phyloP scores from a whole-genome alignment of 345 rosid genomes.

The Camelina sativa region DNA sequence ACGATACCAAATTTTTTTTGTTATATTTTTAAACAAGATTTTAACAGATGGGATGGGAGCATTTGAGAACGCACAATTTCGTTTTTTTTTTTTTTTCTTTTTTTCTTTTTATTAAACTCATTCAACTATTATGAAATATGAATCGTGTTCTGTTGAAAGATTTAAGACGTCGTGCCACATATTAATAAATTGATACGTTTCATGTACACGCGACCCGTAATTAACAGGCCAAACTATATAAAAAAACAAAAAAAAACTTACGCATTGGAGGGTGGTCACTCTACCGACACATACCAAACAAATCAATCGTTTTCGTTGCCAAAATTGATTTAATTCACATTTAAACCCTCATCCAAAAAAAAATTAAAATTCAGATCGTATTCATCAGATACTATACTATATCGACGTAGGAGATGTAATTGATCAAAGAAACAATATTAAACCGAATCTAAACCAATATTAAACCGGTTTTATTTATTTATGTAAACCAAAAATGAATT shows the following conservation, averaged over 20 bases:
- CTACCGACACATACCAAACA: conserved; percentile 27
- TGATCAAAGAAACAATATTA: neutral
- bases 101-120: neutral
- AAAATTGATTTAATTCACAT: neutral
- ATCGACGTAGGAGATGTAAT: neutral
- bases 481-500: neutral
- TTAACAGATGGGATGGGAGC: neutral
- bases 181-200: conserved; percentile 23
- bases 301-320: conserved; percentile 22
- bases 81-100: no score
- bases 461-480: neutral
- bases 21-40: neutral
- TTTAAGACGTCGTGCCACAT: conserved; percentile 22
- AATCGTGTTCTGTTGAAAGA: conserved; percentile 31
- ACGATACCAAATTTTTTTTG: neutral
- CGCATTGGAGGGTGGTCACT: conserved; percentile 12
- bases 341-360: neutral
- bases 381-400: neutral
- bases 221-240: neutral
- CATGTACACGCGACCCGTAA: conserved; percentile 3
- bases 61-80: conserved; percentile 14
- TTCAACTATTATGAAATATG: neutral
- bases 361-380: neutral
- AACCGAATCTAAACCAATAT: neutral
- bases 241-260: neutral